These are phyloP conservation scores for Colletotrichum sojae DNA, from an alignment of 2,329 filamentous ascomycete genomes.

Conservation along the genomic window DNA sequence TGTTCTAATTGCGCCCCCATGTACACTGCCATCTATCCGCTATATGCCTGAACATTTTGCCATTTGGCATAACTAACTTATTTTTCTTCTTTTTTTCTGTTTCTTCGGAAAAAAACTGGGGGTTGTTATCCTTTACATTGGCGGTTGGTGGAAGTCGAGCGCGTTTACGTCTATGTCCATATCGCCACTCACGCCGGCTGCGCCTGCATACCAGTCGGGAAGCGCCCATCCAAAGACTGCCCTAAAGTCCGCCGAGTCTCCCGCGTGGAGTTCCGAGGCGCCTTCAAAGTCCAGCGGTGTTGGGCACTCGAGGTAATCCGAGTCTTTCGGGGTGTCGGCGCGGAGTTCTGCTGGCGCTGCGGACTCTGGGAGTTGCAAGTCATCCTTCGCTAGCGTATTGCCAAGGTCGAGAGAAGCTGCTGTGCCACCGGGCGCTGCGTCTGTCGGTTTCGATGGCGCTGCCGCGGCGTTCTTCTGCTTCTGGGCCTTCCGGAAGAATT, in stretches of 20 bases:
- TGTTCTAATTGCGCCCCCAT: no score
- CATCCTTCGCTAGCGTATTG: no score
- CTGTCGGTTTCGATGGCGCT: neutral
- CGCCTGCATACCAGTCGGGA: neutral
- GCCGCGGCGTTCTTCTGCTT: neutral
- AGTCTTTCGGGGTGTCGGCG: neutral
- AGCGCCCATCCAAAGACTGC: neutral
- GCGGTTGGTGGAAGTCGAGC: neutral
- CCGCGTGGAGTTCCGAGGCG: neutral
- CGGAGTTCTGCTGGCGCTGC: neutral
- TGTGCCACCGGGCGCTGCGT: no score
- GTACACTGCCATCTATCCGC: no score
- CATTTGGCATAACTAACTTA: no score
- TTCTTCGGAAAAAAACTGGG: no score
- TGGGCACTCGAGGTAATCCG: neutral
- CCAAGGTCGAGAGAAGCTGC: no score
- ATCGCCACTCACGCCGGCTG: neutral
- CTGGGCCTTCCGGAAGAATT: neutral
- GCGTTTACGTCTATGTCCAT: neutral
- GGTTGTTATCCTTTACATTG: no score
- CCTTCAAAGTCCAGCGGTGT: neutral
- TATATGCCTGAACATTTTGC: no score
- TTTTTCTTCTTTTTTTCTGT: no score
- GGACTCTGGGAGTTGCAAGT: neutral
- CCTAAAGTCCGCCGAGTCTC: neutral